Evolutionary conservation across 1,284 basidiomycete genomes (phyloP), one percentile per base, ranked within the genome.

Genomic region (Sanghuangporus baumii): DNA sequence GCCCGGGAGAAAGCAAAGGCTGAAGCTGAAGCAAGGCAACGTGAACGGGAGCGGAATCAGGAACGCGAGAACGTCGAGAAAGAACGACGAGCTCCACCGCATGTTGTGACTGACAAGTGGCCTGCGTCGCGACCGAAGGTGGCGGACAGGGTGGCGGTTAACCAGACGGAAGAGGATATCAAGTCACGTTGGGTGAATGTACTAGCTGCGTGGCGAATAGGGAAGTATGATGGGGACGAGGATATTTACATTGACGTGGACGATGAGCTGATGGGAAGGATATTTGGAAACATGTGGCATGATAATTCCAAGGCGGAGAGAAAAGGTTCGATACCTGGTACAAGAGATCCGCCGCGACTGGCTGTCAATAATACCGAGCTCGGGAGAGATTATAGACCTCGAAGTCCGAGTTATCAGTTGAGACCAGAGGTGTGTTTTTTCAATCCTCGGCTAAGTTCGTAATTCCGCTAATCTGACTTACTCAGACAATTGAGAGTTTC

Each of bases 401-500:
- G 41, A 14, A 61, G 61, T 40, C 40, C 47, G 41, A 47, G 40
- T n/a, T 65, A 61, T 40, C 40, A 58, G 20, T 43, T 65, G 20
- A 52, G 63, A 26, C 63, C 63, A 14, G 63, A 65, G 62, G 62
- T 64, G 20, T 37, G 62, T 55, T 40, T 38, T 16, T 43, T n/a
- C 16, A 9, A n/a, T 31, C 6, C 31, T 14, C n/a, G 20, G 12
- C n/a, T 31, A 6, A 5, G 7, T 31, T 31, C 48, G 20, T 6
- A 12, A 7, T 51, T 26, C 11, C 7, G 4, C 18, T 14, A 20
- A 59, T 26, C 40, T 48, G 31, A 34, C 26, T 1, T 3, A 50
- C 40, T 14, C 64, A 91, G 87, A 80, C 89, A 2, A 73, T 89
- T 6, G 89, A 91, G 69, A 85, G 81, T 55, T 80, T 89, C 65